Conservation (phyloP, 495 filamentous ascomycete species). For the Penicillium tannophilum region DNA sequence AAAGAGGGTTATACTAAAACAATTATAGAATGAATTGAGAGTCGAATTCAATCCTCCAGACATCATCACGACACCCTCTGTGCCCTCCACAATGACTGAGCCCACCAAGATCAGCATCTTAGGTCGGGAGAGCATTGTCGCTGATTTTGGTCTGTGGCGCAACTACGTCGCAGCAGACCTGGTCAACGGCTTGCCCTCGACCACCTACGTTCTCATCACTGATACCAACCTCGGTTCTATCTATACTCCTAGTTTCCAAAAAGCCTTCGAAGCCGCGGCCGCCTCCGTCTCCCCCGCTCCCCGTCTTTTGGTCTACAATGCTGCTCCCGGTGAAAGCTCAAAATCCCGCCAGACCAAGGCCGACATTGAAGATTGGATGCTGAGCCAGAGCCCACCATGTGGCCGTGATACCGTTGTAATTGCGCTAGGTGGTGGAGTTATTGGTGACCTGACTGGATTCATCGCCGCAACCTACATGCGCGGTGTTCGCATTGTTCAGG, state of each 20-base stretch:
- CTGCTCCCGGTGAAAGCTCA: slow-evolving; percentile 88
- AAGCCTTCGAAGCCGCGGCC: slow-evolving; percentile 63
- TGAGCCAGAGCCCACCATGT: slow-evolving; percentile 72
- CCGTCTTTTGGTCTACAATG: slow-evolving; percentile 81
- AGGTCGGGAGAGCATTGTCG: slow-evolving; percentile 77
- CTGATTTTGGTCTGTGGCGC: slow-evolving; percentile 90
- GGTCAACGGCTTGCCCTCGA: slow-evolving; percentile 72
- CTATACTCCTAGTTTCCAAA: slow-evolving; percentile 77
- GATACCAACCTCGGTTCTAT: slow-evolving; percentile 86
- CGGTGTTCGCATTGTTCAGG: slow-evolving; percentile 93
- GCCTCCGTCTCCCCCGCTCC: slow-evolving; percentile 52
- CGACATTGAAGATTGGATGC: slow-evolving; percentile 97
- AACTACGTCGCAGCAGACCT: slow-evolving; percentile 81
- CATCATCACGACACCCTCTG: slow-evolving; percentile 2
- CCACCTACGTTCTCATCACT: slow-evolving; percentile 94
- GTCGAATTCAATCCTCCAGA: slow-evolving; percentile 13
- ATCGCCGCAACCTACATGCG: slow-evolving; percentile 98
- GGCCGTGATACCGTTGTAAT: slow-evolving; percentile 94
- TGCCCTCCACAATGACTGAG: slow-evolving; percentile 38
- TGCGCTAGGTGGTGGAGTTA: slow-evolving; percentile 94
- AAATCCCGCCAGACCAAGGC: slow-evolving; percentile 92
- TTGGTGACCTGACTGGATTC: slow-evolving; percentile 97
- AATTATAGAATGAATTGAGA: slow-evolving; percentile 43
- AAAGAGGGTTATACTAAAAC: slow-evolving; percentile 16
- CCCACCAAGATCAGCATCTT: slow-evolving; percentile 58